These are phyloP conservation scores for Cicer cuneatum DNA, from an alignment of 306 rosid genomes.

Conservation along the genomic window DNA sequence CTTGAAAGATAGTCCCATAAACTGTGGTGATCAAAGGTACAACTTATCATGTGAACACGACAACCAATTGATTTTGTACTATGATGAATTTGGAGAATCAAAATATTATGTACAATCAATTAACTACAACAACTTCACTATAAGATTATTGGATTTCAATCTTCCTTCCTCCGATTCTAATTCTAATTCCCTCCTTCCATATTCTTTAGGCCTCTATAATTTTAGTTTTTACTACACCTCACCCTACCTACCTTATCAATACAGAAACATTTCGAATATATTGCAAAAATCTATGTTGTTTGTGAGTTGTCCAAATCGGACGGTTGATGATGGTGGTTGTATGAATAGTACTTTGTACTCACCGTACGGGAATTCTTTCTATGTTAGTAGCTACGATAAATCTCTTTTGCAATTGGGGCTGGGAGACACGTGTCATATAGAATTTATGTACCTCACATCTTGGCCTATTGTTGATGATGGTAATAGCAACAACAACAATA, in stretches of 20 bases:
- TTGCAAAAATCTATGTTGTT: background rate
- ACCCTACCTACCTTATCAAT: background rate
- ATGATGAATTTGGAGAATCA: background rate
- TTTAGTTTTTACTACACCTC: background rate
- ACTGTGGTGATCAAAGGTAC: background rate
- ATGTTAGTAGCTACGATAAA: background rate
- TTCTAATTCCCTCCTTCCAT: background rate
- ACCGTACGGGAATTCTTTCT: background rate
- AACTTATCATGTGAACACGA: background rate
- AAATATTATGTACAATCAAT: conserved; percentile 5
- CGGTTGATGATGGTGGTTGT: background rate
- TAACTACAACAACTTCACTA: background rate
- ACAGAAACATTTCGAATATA: background rate
- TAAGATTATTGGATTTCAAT: background rate
- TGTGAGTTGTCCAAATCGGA: background rate
- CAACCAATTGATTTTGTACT: background rate
- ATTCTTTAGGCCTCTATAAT: background rate
- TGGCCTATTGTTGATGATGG: background rate
- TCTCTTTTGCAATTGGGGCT: background rate
- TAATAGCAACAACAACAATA: background rate
- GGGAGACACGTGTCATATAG: background rate
- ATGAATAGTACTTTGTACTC: background rate
- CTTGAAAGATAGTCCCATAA: background rate
- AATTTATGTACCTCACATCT: conserved; percentile 6
- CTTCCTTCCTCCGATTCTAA: background rate